Percentiles rank a stretch among this genome's conserved stretches.
These are phyloP conservation scores for Pseudognaphalium luteoalbum DNA, from an alignment of 129 eudicot species.

Conservation along the genomic window DNA sequence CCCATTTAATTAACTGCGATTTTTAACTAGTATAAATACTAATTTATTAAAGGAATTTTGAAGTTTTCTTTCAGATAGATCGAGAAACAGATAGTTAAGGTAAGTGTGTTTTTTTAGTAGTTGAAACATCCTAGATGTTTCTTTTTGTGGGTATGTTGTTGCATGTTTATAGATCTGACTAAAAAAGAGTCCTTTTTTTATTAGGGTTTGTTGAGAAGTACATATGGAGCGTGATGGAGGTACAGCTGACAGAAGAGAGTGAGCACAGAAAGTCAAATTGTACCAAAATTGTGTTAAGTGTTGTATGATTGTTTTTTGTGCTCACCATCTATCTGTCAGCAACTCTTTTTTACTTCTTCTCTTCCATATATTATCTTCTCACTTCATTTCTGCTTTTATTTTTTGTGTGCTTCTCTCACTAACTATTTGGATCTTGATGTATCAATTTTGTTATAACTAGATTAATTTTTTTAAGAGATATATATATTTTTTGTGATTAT, in stretches of 20 bases:
- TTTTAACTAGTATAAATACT: neutral
- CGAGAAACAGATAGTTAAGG: no score
- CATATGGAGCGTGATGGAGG: slow-evolving; percentile 18
- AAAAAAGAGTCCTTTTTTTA: neutral
- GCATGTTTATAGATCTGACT: slow-evolving; percentile 42
- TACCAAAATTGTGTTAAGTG: slow-evolving; percentile 10
- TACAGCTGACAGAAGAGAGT: slow-evolving; percentile 55
- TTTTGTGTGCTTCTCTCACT: neutral
- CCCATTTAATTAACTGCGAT: neutral
- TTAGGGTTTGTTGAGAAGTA: slow-evolving; percentile 21
- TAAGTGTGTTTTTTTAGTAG: neutral
- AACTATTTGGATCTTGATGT: neutral
- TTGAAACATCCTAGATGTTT: neutral
- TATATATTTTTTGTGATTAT: neutral
- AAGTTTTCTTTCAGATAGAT: neutral
- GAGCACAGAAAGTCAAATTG: slow-evolving; percentile 48
- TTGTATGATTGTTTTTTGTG: slow-evolving; percentile 46
- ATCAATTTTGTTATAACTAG: neutral
- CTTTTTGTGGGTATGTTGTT: slow-evolving; percentile 18
- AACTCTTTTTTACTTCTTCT: slow-evolving; percentile 12
- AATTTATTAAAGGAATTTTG: neutral
- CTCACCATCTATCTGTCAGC: slow-evolving; percentile 55
- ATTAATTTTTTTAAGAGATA: neutral
- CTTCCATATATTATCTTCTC: neutral
- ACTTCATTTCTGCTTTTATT: neutral